Base-by-base conservation (phyloP, 2,329 filamentous ascomycete species). In the Elsinoe fawcettii region DNA sequence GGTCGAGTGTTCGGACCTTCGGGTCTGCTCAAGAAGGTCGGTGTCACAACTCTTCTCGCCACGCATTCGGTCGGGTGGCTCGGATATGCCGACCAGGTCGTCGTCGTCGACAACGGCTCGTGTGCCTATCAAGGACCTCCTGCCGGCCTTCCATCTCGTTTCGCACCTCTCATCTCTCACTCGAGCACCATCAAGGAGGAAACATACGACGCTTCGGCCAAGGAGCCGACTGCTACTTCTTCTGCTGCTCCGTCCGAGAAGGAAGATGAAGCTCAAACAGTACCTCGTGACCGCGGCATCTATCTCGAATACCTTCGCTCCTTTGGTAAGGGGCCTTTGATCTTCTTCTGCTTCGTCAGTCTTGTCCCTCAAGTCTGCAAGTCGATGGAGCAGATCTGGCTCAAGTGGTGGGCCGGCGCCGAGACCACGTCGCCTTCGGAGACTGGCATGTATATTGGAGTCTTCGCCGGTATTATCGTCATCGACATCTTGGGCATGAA, bases 21-120 rank as follows among this genome's bases (percentile, higher is more conserved):
- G 2, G 78, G 79, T 0, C 57, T 80, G 1, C 63, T 79, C 1
- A 70, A 70, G 11, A 65, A 62, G 12, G 62, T 66, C 16, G 66
- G 68, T 0, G 66, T 67, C 6, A 77, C 75, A 0, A 72, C 75
- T 1, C 58, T 81, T 0, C 64, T 80, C 3, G 71, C 71, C 2
- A 75, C 75, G 0, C 73, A 76, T 53, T 67, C 70, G 1, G 62
- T 69, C 66, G 63, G 60, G 60, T 65, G 58, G 71, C 36, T 66
- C 71, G 5, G 63, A 56, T 14, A 67, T 54, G 68, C 73, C 18
- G 75, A 81, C 44, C 66, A 72, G 11, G 70, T 76, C n/a, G 64
- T 76, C 8, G 67, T 66, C 7, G 59, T 61, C 5, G 58, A 58
- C 5, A 16, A 47, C n/a, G 60, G 60, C n/a, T 51, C 20, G 25